Percentiles rank a stretch among this genome's conserved stretches.
phyloP scores from a whole-genome alignment of 2,329 filamentous ascomycete genomes.

The Aspergillus aculeatus region DNA sequence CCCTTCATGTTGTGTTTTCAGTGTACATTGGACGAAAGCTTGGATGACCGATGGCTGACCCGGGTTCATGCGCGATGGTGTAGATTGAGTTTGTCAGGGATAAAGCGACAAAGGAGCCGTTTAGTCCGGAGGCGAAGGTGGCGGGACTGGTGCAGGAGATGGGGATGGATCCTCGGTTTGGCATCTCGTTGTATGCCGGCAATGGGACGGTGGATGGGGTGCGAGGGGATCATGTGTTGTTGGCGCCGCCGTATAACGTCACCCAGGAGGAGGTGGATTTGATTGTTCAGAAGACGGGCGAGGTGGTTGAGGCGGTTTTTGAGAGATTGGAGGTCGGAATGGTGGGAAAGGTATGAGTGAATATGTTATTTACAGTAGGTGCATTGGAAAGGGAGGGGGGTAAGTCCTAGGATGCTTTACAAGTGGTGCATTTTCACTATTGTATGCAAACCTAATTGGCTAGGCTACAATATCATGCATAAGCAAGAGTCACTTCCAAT shows the following conservation, averaged over 20 bases:
- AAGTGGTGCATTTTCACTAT: too few relatives aligned
- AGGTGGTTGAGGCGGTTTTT: conserved; percentile 56
- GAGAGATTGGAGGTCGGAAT: conserved; percentile 3
- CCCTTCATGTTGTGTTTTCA: neutral
- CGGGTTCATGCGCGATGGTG: neutral
- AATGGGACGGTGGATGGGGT: conserved; percentile 59
- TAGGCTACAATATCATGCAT: too few relatives aligned
- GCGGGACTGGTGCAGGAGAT: conserved; percentile 53
- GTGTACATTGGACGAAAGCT: neutral
- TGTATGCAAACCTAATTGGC: too few relatives aligned
- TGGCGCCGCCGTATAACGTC: conserved; percentile 68
- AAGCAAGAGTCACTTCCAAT: neutral
- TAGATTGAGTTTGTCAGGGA: conserved; percentile 59
- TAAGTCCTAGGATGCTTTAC: too few relatives aligned
- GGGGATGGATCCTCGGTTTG: conserved; percentile 45
- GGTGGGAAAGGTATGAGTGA: neutral
- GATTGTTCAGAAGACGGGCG: conserved; percentile 53
- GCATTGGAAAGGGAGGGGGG: neutral
- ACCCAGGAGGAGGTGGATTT: conserved; percentile 56
- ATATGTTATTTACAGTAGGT: neutral
- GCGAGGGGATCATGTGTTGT: conserved; percentile 67
- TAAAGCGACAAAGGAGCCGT: conserved; percentile 55
- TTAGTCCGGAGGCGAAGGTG: conserved; percentile 47
- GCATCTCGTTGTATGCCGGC: conserved; percentile 64
- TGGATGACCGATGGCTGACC: neutral